Evolutionary conservation across 2,329 filamentous ascomycete species (phyloP).

Genomic region (Dactylonectria estremocensis): DNA sequence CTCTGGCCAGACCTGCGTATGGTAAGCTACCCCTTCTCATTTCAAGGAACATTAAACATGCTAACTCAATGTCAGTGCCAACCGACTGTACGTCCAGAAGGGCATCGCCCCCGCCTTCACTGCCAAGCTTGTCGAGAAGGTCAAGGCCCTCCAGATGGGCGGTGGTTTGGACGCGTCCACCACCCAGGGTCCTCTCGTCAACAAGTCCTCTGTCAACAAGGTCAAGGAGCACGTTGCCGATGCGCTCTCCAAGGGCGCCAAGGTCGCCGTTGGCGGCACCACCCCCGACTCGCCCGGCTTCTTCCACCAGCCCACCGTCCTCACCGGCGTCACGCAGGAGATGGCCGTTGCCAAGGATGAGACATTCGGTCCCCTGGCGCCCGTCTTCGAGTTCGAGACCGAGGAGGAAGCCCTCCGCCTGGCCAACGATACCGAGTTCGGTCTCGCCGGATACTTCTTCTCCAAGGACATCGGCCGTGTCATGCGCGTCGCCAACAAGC

Average conservation of each 20-base stretch:
- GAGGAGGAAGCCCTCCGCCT: conserved; percentile 57
- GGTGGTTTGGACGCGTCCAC: conserved; percentile 43
- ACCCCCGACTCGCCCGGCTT: conserved; percentile 72
- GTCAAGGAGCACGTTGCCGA: conserved; percentile 75
- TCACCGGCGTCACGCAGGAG: conserved; percentile 65
- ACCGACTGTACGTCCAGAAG: conserved; percentile 55
- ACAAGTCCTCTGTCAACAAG: conserved; percentile 74
- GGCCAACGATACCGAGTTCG: conserved; percentile 59
- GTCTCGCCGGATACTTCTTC: conserved; percentile 56
- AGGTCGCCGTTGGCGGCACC: conserved; percentile 72
- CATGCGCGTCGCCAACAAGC: conserved; percentile 63
- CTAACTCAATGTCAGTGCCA: conserved; percentile 47
- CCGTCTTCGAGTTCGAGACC: conserved; percentile 51
- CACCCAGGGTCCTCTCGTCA: conserved; percentile 65
- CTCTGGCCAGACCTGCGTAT: conserved; percentile 77
- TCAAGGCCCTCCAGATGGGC: conserved; percentile 50
- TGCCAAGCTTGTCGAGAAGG: conserved; percentile 48
- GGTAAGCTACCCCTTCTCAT: conserved; percentile 46
- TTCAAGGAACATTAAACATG: background rate
- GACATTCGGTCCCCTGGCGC: conserved; percentile 52
- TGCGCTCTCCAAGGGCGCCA: conserved; percentile 72
- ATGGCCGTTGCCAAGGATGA: conserved; percentile 52
- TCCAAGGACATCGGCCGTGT: conserved; percentile 54
- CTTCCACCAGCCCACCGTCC: conserved; percentile 82
- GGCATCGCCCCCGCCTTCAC: conserved; percentile 50